Percentiles rank a stretch among this genome's conserved stretches.
Evolutionary conservation across 2,329 filamentous ascomycete species (phyloP).

Genomic region (Penicillium frequentans): DNA sequence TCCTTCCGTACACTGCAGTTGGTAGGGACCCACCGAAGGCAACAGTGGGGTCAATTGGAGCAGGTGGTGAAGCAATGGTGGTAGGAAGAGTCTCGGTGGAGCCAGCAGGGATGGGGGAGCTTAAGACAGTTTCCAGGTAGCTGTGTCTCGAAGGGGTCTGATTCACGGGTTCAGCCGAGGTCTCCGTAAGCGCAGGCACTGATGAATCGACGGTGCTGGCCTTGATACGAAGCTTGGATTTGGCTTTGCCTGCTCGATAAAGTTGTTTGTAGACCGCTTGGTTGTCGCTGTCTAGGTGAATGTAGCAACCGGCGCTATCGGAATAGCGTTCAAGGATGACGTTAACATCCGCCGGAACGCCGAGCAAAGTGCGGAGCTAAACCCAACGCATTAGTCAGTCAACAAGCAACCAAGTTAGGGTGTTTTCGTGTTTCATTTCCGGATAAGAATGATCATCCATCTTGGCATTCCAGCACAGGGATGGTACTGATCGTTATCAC

Average conservation of each 20-base stretch:
- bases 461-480: slow-evolving; percentile 4
- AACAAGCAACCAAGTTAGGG: not conserved
- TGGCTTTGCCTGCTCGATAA: slow-evolving; percentile 93
- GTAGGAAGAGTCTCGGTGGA: slow-evolving; percentile 10
- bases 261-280: slow-evolving; percentile 91
- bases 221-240: slow-evolving; percentile 91
- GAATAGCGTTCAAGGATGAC: slow-evolving; percentile 88
- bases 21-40: not conserved
- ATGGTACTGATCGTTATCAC: slow-evolving; percentile 8
- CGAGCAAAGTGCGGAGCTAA: slow-evolving; percentile 70
- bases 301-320: slow-evolving; percentile 80
- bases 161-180: slow-evolving; percentile 12
- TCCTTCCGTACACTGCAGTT: not conserved
- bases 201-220: slow-evolving; percentile 53
- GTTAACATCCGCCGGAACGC: slow-evolving; percentile 61
- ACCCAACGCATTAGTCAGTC: slow-evolving; percentile 18
- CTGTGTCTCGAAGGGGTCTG: slow-evolving; percentile 31
- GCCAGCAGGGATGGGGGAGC: slow-evolving; percentile 27
- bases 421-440: not conserved
- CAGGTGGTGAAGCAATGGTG: slow-evolving; percentile 9
- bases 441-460: not conserved
- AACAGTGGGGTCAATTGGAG: not conserved
- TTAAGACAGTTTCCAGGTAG: slow-evolving; percentile 46
- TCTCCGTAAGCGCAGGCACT: slow-evolving; percentile 14
- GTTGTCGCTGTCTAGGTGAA: slow-evolving; percentile 76